phyloP scores from a whole-genome alignment of 768 basidiomycete genomes.

The Sarcomyxa edulis region DNA sequence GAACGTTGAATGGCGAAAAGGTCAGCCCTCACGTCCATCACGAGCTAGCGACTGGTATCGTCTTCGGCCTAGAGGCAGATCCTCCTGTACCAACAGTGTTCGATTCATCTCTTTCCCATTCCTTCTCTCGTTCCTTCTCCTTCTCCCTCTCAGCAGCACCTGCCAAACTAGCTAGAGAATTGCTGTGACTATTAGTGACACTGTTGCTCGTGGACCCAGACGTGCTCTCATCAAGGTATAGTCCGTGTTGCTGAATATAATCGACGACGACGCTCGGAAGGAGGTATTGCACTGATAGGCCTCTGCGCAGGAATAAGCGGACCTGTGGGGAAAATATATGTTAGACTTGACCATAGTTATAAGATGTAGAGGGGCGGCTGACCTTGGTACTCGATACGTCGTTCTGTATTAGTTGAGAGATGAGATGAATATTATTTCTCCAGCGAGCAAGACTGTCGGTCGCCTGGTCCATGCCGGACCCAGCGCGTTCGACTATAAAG shows the following conservation, averaged over 20 bases:
- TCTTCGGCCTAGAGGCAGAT: too few relatives aligned
- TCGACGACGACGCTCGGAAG: conserved; percentile 88
- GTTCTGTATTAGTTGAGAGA: conserved; percentile 93
- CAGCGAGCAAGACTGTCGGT: conserved; percentile 69
- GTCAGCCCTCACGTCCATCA: too few relatives aligned
- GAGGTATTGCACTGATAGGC: conserved; percentile 83
- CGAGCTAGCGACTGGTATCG: too few relatives aligned
- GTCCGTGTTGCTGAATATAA: conserved; percentile 84
- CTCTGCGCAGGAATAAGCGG: conserved; percentile 72
- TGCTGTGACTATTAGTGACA: too few relatives aligned
- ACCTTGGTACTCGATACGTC: conserved; percentile 96
- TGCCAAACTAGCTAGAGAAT: too few relatives aligned
- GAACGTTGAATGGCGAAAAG: too few relatives aligned
- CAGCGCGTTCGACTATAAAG: conserved; percentile 92
- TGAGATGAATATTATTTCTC: conserved; percentile 84
- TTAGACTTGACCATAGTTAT: not conserved
- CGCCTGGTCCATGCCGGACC: conserved; percentile 85
- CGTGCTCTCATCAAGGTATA: conserved; percentile 62
- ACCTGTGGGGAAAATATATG: conserved; percentile 25
- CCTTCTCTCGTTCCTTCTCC: too few relatives aligned
- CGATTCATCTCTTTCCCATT: too few relatives aligned
- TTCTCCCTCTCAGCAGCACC: conserved; percentile 9
- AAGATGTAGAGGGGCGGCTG: conserved; percentile 5
- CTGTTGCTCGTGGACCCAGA: too few relatives aligned
- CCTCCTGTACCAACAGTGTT: too few relatives aligned